phyloP scores from a whole-genome alignment of 768 basidiomycete genomes.

The Pholiota molesta region DNA sequence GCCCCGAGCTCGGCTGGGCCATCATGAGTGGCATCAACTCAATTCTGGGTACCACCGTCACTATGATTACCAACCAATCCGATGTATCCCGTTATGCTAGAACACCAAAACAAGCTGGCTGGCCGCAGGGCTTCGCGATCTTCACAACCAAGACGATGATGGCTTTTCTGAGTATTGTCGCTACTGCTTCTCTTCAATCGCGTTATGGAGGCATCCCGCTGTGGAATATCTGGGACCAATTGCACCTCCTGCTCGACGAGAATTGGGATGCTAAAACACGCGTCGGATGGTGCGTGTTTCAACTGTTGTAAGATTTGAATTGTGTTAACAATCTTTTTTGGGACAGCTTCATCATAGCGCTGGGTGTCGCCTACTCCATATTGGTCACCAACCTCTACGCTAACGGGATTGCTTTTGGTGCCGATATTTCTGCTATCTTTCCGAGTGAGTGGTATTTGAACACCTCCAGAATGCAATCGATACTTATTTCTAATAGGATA shows the following conservation, averaged over 20 bases:
- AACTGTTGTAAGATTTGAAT: not conserved
- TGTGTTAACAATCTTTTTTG: not conserved
- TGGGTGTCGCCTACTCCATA: slow-evolving; percentile 15
- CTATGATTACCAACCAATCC: slow-evolving; percentile 21
- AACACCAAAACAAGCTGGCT: slow-evolving; percentile 15
- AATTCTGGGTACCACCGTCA: slow-evolving; percentile 16
- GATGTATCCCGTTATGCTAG: slow-evolving; percentile 19
- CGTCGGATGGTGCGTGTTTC: slow-evolving; percentile 13
- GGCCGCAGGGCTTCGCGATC: slow-evolving; percentile 18
- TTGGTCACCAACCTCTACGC: slow-evolving; percentile 19
- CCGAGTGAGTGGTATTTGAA: slow-evolving; percentile 10
- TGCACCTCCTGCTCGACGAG: slow-evolving; percentile 13
- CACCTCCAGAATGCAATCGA: too few species aligned
- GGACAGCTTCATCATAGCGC: slow-evolving; percentile 16
- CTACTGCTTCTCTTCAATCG: slow-evolving; percentile 19
- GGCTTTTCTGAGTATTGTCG: slow-evolving; percentile 18
- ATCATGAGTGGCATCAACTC: slow-evolving; percentile 19
- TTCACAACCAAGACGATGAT: slow-evolving; percentile 15
- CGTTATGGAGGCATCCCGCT: slow-evolving; percentile 16
- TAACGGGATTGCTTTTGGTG: slow-evolving; percentile 19
- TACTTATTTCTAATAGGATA: not conserved
- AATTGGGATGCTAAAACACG: slow-evolving; percentile 17
- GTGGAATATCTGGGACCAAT: slow-evolving; percentile 20
- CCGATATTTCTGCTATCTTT: slow-evolving; percentile 18
- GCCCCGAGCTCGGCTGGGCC: slow-evolving; percentile 16